Evolutionary conservation across 2,329 filamentous ascomycete genomes (phyloP), one percentile per base, ranked within the genome.

Genomic region (Fusarium ramigenum): DNA sequence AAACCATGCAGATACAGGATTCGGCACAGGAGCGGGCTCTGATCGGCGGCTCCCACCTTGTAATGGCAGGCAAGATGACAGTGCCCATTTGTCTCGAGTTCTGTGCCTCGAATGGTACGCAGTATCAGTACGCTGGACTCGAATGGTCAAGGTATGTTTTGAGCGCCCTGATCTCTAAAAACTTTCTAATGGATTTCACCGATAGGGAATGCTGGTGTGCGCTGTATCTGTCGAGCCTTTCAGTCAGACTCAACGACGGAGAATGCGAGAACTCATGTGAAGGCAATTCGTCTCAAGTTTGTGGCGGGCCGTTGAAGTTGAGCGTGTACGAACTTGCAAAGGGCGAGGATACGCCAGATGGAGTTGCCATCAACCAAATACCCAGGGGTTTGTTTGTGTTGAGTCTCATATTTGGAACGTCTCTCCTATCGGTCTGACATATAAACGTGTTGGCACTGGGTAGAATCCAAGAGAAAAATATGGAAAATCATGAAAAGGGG

Each of bases 171-270:
- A 11, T 59, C 70, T 47, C 32, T 18, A 32, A 18, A 46, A 37
- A 12, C 12, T 19, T n/a, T 37, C 42, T 50, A 21, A 70, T 11
- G 30, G 1, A n/a, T 34, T 30, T 18, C 10, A 43, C 32, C 36
- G 58, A 39, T 39, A 88, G 87, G 61, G 88, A 91, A 81, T 91
- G 89, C 83, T 91, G 88, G 85, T 91, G 90, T 79, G 84, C 86
- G 28, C 81, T 85, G 23, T 81, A 81, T 52, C 75, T 91, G n/a
- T 84, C 84, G 14, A 78, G 80, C 14, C 82, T 89, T 30, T 84
- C 87, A 21, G 78, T 76, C 15, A 83, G 84, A 68, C 78, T 89
- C 15, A 75, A 83, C 36, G 88, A 90, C 28, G 73, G 72, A 23
- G 80, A 81, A 5, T 91, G 89, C 79, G 79, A 85, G 63, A 83